Percentiles rank a stretch among this genome's conserved stretches.
phyloP scores from a whole-genome alignment of 257 asterid genomes.

The Mentha longifolia region DNA sequence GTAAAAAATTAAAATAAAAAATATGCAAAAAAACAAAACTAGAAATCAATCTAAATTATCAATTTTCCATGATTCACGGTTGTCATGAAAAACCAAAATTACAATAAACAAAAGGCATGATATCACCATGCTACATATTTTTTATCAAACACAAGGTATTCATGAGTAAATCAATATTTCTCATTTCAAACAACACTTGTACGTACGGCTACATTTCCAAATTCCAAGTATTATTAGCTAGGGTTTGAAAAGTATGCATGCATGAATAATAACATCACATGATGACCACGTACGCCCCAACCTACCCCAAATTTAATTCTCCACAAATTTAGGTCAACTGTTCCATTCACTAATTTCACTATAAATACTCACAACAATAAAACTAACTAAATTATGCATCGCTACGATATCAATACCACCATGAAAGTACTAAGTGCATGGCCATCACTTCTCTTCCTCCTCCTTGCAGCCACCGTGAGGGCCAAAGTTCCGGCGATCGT shows the following conservation, averaged over 20 bases:
- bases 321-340: slow-evolving; percentile 40
- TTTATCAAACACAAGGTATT: too few relatives aligned
- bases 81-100: too few relatives aligned
- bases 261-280: not conserved
- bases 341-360: slow-evolving; percentile 25
- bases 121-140: too few relatives aligned
- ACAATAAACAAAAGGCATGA: too few relatives aligned
- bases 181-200: not conserved
- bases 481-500: slow-evolving; percentile 69
- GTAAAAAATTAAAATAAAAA: too few relatives aligned
- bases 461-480: not conserved
- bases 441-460: not conserved
- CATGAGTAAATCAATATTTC: not conserved
- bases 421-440: not conserved
- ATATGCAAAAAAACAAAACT: too few relatives aligned
- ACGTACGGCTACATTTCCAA: too few relatives aligned
- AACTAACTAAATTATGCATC: not conserved
- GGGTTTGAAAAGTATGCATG: not conserved
- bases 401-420: not conserved
- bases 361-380: slow-evolving; percentile 26
- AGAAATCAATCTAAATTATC: too few relatives aligned
- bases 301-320: slow-evolving; percentile 27
- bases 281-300: not conserved
- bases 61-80: too few relatives aligned
- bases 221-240: not conserved